phyloP scores from a whole-genome alignment of 1,139 yeast genomes.

The Arxiozyma slooffiae region DNA sequence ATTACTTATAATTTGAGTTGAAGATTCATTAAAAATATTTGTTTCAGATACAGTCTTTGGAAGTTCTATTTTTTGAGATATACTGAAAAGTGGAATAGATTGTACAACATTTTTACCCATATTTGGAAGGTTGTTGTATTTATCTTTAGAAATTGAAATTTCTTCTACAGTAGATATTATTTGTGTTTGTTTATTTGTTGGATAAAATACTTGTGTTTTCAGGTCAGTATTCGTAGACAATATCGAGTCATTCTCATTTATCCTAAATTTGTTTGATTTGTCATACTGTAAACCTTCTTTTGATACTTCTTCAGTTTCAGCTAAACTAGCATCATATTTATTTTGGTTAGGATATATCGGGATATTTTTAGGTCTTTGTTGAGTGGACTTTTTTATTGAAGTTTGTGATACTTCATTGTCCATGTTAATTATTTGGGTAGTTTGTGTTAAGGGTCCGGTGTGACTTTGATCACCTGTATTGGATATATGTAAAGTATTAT shows the following conservation, averaged over 20 bases:
- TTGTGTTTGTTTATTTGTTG: neutral
- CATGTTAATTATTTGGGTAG: neutral
- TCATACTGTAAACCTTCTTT: neutral
- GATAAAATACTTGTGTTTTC: neutral
- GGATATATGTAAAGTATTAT: neutral
- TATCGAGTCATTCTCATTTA: neutral
- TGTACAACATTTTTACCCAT: neutral
- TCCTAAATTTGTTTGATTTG: neutral
- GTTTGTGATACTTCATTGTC: neutral
- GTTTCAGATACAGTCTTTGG: neutral
- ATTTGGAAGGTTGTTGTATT: neutral
- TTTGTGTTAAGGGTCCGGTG: neutral
- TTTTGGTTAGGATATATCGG: neutral
- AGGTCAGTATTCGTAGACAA: neutral
- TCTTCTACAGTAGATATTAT: neutral
- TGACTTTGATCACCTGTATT: neutral
- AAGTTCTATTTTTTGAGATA: neutral
- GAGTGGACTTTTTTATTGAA: neutral
- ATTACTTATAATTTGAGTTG: neutral
- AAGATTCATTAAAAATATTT: neutral
- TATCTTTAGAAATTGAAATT: neutral
- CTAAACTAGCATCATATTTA: no score
- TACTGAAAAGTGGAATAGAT: neutral
- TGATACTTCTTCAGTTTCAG: neutral
- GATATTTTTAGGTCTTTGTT: neutral